These are phyloP conservation scores for Ceratobasidium sp. DNA, from an alignment of 1,284 basidiomycete genomes.

Conservation along the genomic window DNA sequence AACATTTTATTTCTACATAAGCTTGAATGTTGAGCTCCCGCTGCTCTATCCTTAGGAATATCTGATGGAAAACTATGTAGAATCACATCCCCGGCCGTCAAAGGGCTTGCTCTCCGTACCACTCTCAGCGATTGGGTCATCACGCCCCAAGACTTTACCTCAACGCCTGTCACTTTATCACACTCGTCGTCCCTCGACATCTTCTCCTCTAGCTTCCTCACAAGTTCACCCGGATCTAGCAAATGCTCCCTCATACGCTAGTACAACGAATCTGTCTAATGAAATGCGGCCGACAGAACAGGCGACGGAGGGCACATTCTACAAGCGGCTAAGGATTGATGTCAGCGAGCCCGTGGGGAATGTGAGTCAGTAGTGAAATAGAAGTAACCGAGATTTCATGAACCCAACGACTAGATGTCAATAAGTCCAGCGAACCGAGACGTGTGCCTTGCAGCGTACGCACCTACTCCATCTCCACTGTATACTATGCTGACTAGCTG, in stretches of 20 bases:
- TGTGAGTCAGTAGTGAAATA: constrained; percentile 59
- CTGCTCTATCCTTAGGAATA: not conserved
- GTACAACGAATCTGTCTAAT: not conserved
- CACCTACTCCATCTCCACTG: too few relatives aligned
- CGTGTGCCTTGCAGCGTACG: constrained; percentile 56
- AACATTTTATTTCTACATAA: too few relatives aligned
- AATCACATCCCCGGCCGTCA: constrained; percentile 7
- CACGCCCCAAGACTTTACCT: constrained; percentile 26
- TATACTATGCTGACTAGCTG: too few relatives aligned
- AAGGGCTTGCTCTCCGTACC: constrained; percentile 28
- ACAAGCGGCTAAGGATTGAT: constrained; percentile 63
- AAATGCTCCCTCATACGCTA: constrained; percentile 21
- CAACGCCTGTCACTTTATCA: constrained; percentile 30
- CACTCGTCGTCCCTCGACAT: constrained; percentile 32
- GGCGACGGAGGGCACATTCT: constrained; percentile 42
- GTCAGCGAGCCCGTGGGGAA: constrained; percentile 82
- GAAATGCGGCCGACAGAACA: constrained; percentile 14
- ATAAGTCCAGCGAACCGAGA: constrained; percentile 57
- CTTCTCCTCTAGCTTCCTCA: constrained; percentile 35
- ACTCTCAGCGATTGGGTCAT: constrained; percentile 16
- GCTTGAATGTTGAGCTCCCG: too few relatives aligned
- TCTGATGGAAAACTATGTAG: constrained; percentile 31
- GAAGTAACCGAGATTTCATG: constrained; percentile 47
- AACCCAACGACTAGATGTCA: constrained; percentile 58
- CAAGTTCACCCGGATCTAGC: constrained; percentile 20